Percentiles rank a stretch among this genome's conserved stretches.
phyloP scores from a whole-genome alignment of 768 basidiomycete species.

The Atractiella rhizophila region DNA sequence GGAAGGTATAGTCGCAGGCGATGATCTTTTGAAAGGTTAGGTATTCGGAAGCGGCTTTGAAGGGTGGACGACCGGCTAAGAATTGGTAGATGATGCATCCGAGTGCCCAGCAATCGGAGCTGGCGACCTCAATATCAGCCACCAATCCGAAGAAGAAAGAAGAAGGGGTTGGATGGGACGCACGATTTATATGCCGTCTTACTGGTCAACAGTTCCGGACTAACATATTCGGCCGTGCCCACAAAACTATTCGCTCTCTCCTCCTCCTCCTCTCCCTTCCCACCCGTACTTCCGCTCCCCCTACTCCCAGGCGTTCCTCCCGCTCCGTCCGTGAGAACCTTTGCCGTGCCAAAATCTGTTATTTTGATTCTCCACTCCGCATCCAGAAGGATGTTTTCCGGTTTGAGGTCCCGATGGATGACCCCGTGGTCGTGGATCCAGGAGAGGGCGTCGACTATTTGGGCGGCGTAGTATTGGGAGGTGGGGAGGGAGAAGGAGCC shows the following conservation, averaged over 20 bases:
- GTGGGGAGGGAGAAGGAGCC: conserved; percentile 67
- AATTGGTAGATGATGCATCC: conserved; percentile 87
- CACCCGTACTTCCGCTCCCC: too few relatives aligned
- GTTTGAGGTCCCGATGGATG: conserved; percentile 44
- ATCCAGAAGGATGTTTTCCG: conserved; percentile 50
- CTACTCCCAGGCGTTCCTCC: background rate
- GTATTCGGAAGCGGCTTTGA: conserved; percentile 67
- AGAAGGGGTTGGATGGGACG: conserved; percentile 6
- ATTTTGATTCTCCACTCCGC: conserved; percentile 63
- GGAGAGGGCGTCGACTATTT: conserved; percentile 61
- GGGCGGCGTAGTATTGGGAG: conserved; percentile 62
- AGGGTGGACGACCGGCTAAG: conserved; percentile 71
- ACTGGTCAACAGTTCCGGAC: conserved; percentile 56
- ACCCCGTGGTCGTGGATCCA: conserved; percentile 80
- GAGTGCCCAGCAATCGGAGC: conserved; percentile 84
- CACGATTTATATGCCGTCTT: conserved; percentile 49
- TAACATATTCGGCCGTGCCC: conserved; percentile 70
- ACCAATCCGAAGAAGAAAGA: too few relatives aligned
- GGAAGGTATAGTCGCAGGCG: conserved; percentile 59
- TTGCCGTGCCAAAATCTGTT: conserved; percentile 86
- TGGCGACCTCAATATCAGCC: conserved; percentile 20
- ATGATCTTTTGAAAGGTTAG: conserved; percentile 89
- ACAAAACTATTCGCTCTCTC: conserved; percentile 35
- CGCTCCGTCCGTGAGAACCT: conserved; percentile 8
- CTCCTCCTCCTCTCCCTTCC: conserved; percentile 1